These are phyloP conservation scores for Fusarium stilboides DNA, from an alignment of 2,329 filamentous ascomycete species.

Conservation along the genomic window DNA sequence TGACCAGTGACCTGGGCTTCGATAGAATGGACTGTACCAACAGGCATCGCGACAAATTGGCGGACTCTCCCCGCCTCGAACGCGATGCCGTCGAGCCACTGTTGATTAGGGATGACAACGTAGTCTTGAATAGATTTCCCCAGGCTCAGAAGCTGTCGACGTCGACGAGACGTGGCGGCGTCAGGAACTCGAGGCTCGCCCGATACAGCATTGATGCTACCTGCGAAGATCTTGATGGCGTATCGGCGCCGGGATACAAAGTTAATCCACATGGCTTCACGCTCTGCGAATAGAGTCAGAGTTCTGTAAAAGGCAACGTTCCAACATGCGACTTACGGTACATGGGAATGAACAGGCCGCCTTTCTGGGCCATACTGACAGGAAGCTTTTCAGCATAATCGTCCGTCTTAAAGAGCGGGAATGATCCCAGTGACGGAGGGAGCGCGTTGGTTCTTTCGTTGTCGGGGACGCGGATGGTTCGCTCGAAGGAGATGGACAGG, in stretches of 20 bases:
- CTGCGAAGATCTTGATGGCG: slow-evolving; percentile 1
- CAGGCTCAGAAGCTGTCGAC: background rate
- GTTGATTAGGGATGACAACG: background rate
- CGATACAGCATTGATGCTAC: slow-evolving; percentile 9
- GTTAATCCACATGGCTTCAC: slow-evolving; percentile 16
- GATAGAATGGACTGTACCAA: background rate
- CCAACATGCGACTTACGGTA: background rate
- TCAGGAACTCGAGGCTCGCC: background rate
- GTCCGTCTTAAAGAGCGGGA: background rate
- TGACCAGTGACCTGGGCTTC: background rate
- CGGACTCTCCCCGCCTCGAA: background rate
- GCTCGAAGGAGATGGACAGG: slow-evolving; percentile 8
- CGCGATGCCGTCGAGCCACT: background rate
- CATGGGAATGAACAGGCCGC: slow-evolving; percentile 10
- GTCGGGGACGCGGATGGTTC: slow-evolving; percentile 6
- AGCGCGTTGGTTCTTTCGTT: background rate
- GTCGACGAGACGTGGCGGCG: background rate
- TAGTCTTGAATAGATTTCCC: background rate
- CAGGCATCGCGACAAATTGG: slow-evolving; percentile 4
- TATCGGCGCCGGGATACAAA: background rate
- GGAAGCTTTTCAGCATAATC: background rate
- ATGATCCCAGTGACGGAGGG: background rate
- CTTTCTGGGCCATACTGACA: background rate
- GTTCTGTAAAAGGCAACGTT: no score
- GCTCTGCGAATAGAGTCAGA: slow-evolving; percentile 1